Conservation (phyloP, 208 protist species). For the Sergeia podlipaevii region DNA sequence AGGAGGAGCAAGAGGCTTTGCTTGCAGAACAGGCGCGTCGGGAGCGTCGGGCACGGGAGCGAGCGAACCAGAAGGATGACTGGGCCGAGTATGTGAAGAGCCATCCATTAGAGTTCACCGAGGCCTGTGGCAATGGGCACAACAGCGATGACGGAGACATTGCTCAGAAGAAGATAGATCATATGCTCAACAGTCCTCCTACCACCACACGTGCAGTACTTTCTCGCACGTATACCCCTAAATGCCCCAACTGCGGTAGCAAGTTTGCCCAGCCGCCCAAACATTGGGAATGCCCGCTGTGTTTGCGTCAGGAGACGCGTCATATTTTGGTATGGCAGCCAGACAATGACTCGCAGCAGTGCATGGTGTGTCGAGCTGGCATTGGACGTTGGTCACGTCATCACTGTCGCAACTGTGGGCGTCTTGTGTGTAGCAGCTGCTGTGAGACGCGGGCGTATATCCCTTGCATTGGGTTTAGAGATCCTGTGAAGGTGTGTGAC, state of each 20-base stretch:
- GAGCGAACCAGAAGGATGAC: slow-evolving; percentile 49
- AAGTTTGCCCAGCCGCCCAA: slow-evolving; percentile 52
- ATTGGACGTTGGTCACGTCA: slow-evolving; percentile 83
- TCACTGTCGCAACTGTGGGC: slow-evolving; percentile 84
- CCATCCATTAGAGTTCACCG: slow-evolving; percentile 67
- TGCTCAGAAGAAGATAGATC: slow-evolving; percentile 51
- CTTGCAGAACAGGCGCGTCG: slow-evolving; percentile 37
- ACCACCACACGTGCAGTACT: slow-evolving; percentile 33
- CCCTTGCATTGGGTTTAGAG: slow-evolving; percentile 52
- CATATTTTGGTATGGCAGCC: slow-evolving; percentile 81
- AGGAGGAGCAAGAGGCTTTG: slow-evolving; percentile 64
- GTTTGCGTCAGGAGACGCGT: slow-evolving; percentile 22
- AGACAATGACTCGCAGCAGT: slow-evolving; percentile 43
- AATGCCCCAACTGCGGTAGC: slow-evolving; percentile 53
- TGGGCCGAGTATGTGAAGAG: slow-evolving; percentile 74
- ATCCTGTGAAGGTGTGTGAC: slow-evolving; percentile 71
- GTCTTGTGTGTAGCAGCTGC: slow-evolving; percentile 69
- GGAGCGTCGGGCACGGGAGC: slow-evolving; percentile 11
- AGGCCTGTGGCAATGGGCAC: slow-evolving; percentile 2
- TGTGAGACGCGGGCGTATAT: slow-evolving; percentile 50
- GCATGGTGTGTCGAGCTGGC: slow-evolving; percentile 52
- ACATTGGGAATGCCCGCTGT: slow-evolving; percentile 77
- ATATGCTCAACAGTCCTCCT: slow-evolving; percentile 55
- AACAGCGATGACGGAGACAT: slow-evolving; percentile 25
- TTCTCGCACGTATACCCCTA: slow-evolving; percentile 64